Conservation (phyloP, 1,284 basidiomycete genomes). For the Heterobasidion occidentale region DNA sequence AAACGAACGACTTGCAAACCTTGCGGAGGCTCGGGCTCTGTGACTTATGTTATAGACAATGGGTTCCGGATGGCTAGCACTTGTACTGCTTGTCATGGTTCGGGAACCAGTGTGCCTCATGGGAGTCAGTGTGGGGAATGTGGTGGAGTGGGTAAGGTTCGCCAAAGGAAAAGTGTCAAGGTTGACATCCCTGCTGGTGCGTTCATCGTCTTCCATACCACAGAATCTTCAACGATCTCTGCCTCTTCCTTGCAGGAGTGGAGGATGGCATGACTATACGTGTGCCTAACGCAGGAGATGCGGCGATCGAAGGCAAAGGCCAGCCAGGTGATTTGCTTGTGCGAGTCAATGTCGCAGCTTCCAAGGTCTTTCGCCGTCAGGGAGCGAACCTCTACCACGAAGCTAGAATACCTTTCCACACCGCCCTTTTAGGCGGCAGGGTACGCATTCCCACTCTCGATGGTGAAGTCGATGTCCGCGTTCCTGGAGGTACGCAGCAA, state of each 20-base stretch:
- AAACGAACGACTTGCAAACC: conserved; percentile 76
- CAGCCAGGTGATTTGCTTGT: conserved; percentile 83
- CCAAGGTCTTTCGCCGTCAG: conserved; percentile 85
- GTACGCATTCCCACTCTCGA: conserved; percentile 94
- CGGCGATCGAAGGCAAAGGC: conserved; percentile 74
- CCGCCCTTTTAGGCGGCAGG: conserved; percentile 86
- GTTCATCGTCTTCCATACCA: conserved; percentile 19
- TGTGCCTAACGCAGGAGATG: conserved; percentile 81
- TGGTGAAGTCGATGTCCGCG: conserved; percentile 91
- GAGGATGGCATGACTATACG: conserved; percentile 97
- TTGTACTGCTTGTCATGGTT: conserved; percentile 81
- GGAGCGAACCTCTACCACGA: conserved; percentile 90
- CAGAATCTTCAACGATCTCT: conserved; percentile 3
- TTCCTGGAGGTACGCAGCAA: conserved; percentile 91
- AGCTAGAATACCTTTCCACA: conserved; percentile 87
- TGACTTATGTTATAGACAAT: conserved; percentile 86
- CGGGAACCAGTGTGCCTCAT: conserved; percentile 75
- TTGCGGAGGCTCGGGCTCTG: conserved; percentile 85
- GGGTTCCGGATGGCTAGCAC: conserved; percentile 98
- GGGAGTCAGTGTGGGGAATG: conserved; percentile 79
- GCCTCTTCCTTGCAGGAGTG: conserved; percentile 49
- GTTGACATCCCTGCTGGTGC: conserved; percentile 83
- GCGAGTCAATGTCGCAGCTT: conserved; percentile 78
- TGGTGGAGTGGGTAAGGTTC: conserved; percentile 84
- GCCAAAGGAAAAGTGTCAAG: conserved; percentile 70